A percentile compares a stretch with the other conserved stretches of the same genome.
phyloP scores from a whole-genome alignment of 2,329 filamentous ascomycete genomes.

The Colletotrichum incanum region DNA sequence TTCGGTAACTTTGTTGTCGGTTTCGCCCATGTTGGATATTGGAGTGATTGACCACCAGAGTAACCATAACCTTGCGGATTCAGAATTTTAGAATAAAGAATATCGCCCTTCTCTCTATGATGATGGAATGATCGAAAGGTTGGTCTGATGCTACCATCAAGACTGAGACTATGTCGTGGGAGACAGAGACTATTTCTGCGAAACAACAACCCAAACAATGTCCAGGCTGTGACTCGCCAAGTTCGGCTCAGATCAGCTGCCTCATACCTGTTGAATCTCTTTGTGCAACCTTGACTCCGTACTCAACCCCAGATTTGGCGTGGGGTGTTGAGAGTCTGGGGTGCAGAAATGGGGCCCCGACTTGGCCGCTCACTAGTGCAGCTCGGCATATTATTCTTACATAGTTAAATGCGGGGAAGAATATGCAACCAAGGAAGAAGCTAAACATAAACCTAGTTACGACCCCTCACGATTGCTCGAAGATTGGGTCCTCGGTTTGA shows the following conservation, averaged over 20 bases:
- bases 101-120: background rate
- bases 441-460: background rate
- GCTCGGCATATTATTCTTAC: slow-evolving; percentile 2
- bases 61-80: background rate
- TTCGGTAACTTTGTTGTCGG: slow-evolving; percentile 28
- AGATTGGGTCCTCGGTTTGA: slow-evolving; percentile 21
- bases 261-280: background rate
- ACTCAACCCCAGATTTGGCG: slow-evolving; percentile 7
- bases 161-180: background rate
- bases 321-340: slow-evolving; percentile 20
- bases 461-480: slow-evolving; percentile 2
- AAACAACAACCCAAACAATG: slow-evolving; percentile 17
- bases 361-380: slow-evolving; percentile 13
- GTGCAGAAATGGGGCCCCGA: slow-evolving; percentile 28
- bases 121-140: background rate
- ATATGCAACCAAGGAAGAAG: slow-evolving; percentile 1
- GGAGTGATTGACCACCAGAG: rapidly evolving
- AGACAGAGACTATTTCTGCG: slow-evolving; percentile 26
- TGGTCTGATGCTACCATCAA: background rate
- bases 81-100: background rate
- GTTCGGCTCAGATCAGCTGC: background rate
- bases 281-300: background rate
- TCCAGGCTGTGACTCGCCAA: slow-evolving; percentile 13
- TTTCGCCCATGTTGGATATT: slow-evolving; percentile 12
- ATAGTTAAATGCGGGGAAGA: slow-evolving; percentile 26